phyloP scores from a whole-genome alignment of 345 rosid species.

The Pistacia vera region DNA sequence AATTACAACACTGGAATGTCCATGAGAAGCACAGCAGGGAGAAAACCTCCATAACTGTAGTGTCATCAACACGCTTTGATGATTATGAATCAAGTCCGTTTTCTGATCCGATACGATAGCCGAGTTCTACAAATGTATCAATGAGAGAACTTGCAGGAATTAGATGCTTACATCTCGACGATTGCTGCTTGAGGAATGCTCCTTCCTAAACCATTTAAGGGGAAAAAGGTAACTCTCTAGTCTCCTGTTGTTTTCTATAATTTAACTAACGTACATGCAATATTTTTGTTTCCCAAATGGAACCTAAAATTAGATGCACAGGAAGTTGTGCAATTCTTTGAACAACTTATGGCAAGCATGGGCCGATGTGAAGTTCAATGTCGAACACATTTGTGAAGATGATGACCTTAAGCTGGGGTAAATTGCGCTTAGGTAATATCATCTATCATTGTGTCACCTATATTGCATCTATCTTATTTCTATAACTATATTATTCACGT shows the following conservation, averaged over 20 bases:
- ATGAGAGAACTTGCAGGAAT: constrained; percentile 48
- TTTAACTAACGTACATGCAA: not conserved
- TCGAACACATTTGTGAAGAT: constrained; percentile 65
- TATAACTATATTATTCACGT: not conserved
- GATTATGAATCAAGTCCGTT: constrained; percentile 8
- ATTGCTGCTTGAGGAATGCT: constrained; percentile 73
- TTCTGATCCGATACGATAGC: constrained; percentile 44
- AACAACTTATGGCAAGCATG: constrained; percentile 57
- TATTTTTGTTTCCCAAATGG: not conserved
- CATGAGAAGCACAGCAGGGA: not conserved
- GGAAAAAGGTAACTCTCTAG: constrained; percentile 45
- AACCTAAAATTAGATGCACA: constrained; percentile 22
- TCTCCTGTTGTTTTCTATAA: not conserved
- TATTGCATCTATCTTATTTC: not conserved
- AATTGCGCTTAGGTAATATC: constrained; percentile 69
- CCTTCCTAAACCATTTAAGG: constrained; percentile 62
- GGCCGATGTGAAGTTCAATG: constrained; percentile 66
- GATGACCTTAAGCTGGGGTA: constrained; percentile 52
- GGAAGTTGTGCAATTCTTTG: constrained; percentile 65
- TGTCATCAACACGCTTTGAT: constrained; percentile 21
- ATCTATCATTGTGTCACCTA: not conserved
- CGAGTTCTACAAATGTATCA: constrained; percentile 56
- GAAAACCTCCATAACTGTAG: constrained; percentile 11
- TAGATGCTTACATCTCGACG: constrained; percentile 48
- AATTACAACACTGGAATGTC: constrained; percentile 7